Evolutionary conservation across 805 yeast genomes (phyloP).

Genomic region (Metschnikowia arizonensis): DNA sequence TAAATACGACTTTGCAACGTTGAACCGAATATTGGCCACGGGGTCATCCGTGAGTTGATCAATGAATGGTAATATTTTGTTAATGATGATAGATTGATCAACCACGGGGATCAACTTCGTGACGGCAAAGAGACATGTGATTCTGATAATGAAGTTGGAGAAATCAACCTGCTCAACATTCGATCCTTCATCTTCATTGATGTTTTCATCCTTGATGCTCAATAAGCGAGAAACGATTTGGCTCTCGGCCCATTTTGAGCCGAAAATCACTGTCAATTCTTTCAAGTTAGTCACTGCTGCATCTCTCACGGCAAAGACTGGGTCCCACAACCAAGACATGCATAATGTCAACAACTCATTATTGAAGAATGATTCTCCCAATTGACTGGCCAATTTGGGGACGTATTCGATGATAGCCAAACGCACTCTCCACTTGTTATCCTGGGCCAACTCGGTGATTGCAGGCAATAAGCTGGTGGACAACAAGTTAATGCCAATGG

Average conservation of each 20-base stretch:
- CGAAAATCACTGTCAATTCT: slow-evolving; percentile 80
- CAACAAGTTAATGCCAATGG: slow-evolving; percentile 84
- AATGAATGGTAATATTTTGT: slow-evolving; percentile 75
- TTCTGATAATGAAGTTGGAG: slow-evolving; percentile 82
- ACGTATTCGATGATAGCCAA: slow-evolving; percentile 95
- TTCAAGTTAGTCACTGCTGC: slow-evolving; percentile 88
- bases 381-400: slow-evolving; percentile 88
- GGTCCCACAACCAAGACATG: slow-evolving; percentile 98
- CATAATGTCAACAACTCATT: slow-evolving; percentile 86
- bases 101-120: slow-evolving; percentile 79
- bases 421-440: slow-evolving; percentile 96
- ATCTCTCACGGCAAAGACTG: slow-evolving; percentile 91
- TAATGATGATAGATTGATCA: slow-evolving; percentile 48
- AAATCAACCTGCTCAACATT: slow-evolving; percentile 40
- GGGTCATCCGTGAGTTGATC: slow-evolving; percentile 67
- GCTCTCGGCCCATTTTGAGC: slow-evolving; percentile 86
- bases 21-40: slow-evolving; percentile 94
- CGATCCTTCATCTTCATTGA: slow-evolving; percentile 21
- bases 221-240: slow-evolving; percentile 79
- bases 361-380: slow-evolving; percentile 90
- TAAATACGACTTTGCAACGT: slow-evolving; percentile 81
- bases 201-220: slow-evolving; percentile 23
- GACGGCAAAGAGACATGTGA: slow-evolving; percentile 85
- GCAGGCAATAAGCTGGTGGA: slow-evolving; percentile 92
- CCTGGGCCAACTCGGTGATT: slow-evolving; percentile 91